Conservation (phyloP, 1,139 yeast genomes). For the Candida buenavistaensis region DNA sequence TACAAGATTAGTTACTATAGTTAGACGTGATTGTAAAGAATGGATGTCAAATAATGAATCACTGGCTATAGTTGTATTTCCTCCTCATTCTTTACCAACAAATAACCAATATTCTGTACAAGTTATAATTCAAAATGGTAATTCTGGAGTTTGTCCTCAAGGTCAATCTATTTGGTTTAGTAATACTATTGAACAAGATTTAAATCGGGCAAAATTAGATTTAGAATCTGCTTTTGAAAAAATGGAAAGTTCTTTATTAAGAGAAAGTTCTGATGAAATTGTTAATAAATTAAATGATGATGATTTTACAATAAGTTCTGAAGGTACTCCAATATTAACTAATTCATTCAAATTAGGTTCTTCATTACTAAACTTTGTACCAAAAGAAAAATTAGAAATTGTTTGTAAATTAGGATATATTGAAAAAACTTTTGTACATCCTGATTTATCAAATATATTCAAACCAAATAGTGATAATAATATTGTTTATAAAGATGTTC, state of each 20-base stretch:
- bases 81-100: slow-evolving; percentile 77
- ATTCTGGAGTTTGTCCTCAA: slow-evolving; percentile 84
- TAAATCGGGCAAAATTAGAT: slow-evolving; percentile 67
- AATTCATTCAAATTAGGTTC: slow-evolving; percentile 86
- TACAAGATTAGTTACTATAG: slow-evolving; percentile 78
- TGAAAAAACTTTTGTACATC: slow-evolving; percentile 60
- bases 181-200: slow-evolving; percentile 72
- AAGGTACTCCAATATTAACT: slow-evolving; percentile 64
- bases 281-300: slow-evolving; percentile 47
- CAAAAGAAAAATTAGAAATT: slow-evolving; percentile 74
- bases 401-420: slow-evolving; percentile 77
- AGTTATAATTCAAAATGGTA: slow-evolving; percentile 84
- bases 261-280: slow-evolving; percentile 57
- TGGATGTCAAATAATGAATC: slow-evolving; percentile 82
- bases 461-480: slow-evolving; percentile 34
- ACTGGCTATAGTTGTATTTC: slow-evolving; percentile 88
- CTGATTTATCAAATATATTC: slow-evolving; percentile 42
- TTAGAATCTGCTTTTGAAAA: slow-evolving; percentile 78
- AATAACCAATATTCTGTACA: slow-evolving; percentile 75
- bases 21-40: slow-evolving; percentile 82
- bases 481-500: slow-evolving; percentile 29
- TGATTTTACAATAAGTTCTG: slow-evolving; percentile 52
- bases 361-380: slow-evolving; percentile 79
- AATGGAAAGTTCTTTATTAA: slow-evolving; percentile 73
- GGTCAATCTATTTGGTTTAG: slow-evolving; percentile 91